Evolutionary conservation across 441 rosid genomes (phyloP).

Genomic region (Erodium trifolium): DNA sequence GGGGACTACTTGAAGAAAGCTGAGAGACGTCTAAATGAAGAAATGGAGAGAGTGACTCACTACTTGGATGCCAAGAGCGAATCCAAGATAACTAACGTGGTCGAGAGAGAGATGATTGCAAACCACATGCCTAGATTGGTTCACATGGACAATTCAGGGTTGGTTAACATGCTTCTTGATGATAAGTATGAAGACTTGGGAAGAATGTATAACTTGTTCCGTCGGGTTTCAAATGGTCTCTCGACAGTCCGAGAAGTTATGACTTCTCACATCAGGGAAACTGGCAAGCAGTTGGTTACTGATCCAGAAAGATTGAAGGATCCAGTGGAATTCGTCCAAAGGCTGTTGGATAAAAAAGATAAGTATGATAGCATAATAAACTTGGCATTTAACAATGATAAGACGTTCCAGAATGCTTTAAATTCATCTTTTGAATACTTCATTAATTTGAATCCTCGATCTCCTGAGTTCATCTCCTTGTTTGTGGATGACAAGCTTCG

Average conservation of each 20-base stretch:
- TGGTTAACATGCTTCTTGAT: constrained; percentile 46
- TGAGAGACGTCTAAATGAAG: constrained; percentile 79
- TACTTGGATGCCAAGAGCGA: not conserved
- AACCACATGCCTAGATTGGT: constrained; percentile 90
- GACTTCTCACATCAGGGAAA: constrained; percentile 86
- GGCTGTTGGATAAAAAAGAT: constrained; percentile 79
- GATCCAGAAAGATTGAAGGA: constrained; percentile 37
- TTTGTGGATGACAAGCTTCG: constrained; percentile 55
- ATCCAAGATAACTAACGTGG: constrained; percentile 44
- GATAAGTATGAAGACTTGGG: constrained; percentile 56
- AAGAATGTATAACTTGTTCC: constrained; percentile 81
- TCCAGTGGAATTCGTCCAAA: constrained; percentile 89
- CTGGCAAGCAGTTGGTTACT: constrained; percentile 80
- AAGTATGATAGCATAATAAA: constrained; percentile 70
- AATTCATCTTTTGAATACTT: constrained; percentile 91
- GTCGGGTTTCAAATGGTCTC: constrained; percentile 81
- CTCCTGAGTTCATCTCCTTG: constrained; percentile 86
- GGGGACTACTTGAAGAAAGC: constrained; percentile 88
- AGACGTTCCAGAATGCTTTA: constrained; percentile 88
- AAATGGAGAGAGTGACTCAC: constrained; percentile 19
- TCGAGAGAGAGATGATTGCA: constrained; percentile 91
- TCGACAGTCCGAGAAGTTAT: constrained; percentile 64
- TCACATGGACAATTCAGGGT: constrained; percentile 93
- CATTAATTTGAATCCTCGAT: constrained; percentile 77
- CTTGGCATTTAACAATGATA: constrained; percentile 69